phyloP scores from a whole-genome alignment of 768 basidiomycete species.

The Suillus brevipes region DNA sequence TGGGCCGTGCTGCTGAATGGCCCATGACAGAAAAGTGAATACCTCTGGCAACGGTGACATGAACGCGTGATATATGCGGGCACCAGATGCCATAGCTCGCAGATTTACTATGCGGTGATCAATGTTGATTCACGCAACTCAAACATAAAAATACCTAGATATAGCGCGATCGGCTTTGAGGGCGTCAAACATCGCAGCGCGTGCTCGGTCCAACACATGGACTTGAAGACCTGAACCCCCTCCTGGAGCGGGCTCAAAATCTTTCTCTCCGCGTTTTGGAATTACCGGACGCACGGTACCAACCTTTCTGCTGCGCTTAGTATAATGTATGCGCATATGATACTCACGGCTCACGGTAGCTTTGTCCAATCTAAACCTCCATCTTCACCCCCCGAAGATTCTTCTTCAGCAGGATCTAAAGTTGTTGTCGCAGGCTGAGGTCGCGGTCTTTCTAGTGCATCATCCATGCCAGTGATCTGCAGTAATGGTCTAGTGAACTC shows the following conservation, averaged over 20 bases:
- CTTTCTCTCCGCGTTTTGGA: slow-evolving; percentile 96
- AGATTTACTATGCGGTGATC: slow-evolving; percentile 53
- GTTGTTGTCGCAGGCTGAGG: slow-evolving; percentile 12
- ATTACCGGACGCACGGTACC: slow-evolving; percentile 63
- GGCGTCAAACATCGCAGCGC: slow-evolving; percentile 86
- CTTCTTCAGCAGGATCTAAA: slow-evolving; percentile 40
- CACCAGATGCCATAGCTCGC: slow-evolving; percentile 84
- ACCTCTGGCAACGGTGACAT: slow-evolving; percentile 77
- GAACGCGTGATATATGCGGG: slow-evolving; percentile 59
- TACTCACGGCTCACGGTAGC: slow-evolving; percentile 48
- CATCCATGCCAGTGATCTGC: slow-evolving; percentile 51
- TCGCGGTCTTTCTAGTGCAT: slow-evolving; percentile 50
- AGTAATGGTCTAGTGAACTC: not conserved
- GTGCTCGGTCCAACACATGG: slow-evolving; percentile 75
- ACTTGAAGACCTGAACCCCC: slow-evolving; percentile 75
- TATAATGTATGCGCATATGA: slow-evolving; percentile 11
- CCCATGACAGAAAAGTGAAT: slow-evolving; percentile 83
- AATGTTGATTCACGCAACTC: no score
- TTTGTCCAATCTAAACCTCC: slow-evolving; percentile 82
- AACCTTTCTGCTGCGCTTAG: slow-evolving; percentile 17
- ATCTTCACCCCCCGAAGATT: slow-evolving; percentile 74
- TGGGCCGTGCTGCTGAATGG: slow-evolving; percentile 62
- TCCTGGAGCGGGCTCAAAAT: slow-evolving; percentile 79
- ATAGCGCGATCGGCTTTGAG: slow-evolving; percentile 72
- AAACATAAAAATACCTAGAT: slow-evolving; percentile 52